Conservation (phyloP, 2,329 filamentous ascomycete genomes). For the Clathrospora elynae region DNA sequence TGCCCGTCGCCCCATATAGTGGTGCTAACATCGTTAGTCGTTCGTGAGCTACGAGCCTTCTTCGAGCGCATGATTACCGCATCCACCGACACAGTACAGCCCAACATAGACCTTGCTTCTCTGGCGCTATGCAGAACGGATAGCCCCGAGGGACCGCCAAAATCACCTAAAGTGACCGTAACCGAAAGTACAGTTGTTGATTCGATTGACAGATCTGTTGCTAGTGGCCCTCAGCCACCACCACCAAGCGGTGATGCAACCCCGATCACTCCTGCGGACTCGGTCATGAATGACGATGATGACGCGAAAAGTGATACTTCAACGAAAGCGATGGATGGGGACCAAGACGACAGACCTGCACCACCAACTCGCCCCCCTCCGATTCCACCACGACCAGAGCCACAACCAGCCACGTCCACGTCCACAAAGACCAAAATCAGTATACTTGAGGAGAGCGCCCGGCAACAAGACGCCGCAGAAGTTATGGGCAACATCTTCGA, state of each 20-base stretch:
- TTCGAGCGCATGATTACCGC: conserved; percentile 74
- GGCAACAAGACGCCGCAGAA: conserved; percentile 93
- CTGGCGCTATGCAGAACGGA: conserved; percentile 72
- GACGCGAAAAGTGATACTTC: conserved; percentile 27
- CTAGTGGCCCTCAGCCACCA: conserved; percentile 55
- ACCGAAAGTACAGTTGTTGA: conserved; percentile 47
- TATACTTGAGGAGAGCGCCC: conserved; percentile 63
- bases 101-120: conserved; percentile 77
- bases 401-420: conserved; percentile 5
- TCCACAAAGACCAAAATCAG: conserved; percentile 45
- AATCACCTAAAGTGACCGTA: conserved; percentile 53
- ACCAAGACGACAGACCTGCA: conserved; percentile 29
- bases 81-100: conserved; percentile 66
- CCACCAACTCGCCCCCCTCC: conserved; percentile 60
- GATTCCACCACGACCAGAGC: conserved; percentile 60
- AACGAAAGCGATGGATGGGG: conserved; percentile 27
- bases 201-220: conserved; percentile 51
- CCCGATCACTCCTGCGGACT: conserved; percentile 21
- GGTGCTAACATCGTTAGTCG: conserved; percentile 61
- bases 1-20: too few relatives aligned
- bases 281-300: conserved; percentile 31
- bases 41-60: conserved; percentile 71
- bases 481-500: conserved; percentile 93
- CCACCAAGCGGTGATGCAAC: conserved; percentile 26
- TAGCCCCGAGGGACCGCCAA: conserved; percentile 39